Evolutionary conservation across 139 green algal genomes (phyloP), one percentile per base, ranked within the genome.

Genomic region (Coelastrella sp.): DNA sequence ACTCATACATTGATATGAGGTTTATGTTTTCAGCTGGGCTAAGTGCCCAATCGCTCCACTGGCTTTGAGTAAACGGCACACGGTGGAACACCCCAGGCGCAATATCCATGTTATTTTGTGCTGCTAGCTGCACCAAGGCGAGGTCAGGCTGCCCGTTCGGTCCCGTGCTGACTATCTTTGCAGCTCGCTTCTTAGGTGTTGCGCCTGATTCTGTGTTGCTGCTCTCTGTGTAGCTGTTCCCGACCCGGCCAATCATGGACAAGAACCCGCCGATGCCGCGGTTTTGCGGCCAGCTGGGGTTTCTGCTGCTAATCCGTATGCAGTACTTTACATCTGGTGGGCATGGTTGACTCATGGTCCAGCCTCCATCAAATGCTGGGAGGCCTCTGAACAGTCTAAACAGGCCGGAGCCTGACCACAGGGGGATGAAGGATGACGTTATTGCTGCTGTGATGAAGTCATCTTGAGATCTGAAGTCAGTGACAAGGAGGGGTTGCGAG

Each of bases 311-410:
- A 4, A 88, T 54, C 3, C 68, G 19, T 22, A 88, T 80, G 68
- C 83, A 88, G 83, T 66, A 71, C 68, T 88, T n/a, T 5, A 88
- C 83, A 20, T 23, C 83, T 59, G 83, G 83, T 4, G 83, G 83
- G 68, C 83, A 88, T 8, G 83, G 83, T 54, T 88, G 66, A 7
- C 19, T 14, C 54, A 71, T 19, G 17, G 58, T 58, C 32, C 54
- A 80, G 3, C 83, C 83, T 6, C 83, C 83, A 22, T 88, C 83
- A 77, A 78, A 87, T 7, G 64, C 81, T 59, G 66, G 60, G 13
- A 87, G 47, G 13, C 81, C 81, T 32, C 83, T 66, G 83, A 80
- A 88, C 20, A 64, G 10, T 54, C 5, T 80, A 6, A 73, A 20
- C 7, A 88, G 7, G 3, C 54, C 61, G 19, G 6, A 11, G n/a